Conservation (phyloP, 495 filamentous ascomycete genomes). For the Friedmanniomyces endolithicus region DNA sequence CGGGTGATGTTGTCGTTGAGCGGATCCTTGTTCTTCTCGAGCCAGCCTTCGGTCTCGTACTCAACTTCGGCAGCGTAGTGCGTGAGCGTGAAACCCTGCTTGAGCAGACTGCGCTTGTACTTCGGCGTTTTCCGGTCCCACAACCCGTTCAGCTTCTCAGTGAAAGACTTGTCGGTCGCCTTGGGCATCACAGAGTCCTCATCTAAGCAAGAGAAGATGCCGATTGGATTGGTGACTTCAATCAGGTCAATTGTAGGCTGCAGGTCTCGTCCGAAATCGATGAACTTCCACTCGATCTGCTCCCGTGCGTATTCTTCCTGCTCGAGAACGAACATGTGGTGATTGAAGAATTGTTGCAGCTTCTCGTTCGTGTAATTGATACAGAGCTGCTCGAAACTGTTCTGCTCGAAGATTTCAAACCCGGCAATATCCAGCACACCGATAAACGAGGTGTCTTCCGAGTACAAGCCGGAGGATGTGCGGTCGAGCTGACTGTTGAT, state of each 20-base stretch:
- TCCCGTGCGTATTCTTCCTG: conserved; percentile 97
- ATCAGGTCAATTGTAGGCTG: conserved; percentile 98
- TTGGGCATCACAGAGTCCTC: conserved; percentile 99
- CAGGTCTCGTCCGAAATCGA: conserved; percentile 94
- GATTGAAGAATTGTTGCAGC: conserved; percentile 98
- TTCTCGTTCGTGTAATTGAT: conserved; percentile 99
- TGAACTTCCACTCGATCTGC: conserved; percentile 99
- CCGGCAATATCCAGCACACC: conserved; percentile 98
- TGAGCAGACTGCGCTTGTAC: conserved; percentile 76
- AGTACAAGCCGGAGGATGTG: conserved; percentile 45
- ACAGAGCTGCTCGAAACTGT: conserved; percentile 97
- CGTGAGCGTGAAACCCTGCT: conserved; percentile 91
- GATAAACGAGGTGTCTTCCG: conserved; percentile 88
- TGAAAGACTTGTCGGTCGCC: conserved; percentile 91
- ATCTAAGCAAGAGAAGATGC: conserved; percentile 96
- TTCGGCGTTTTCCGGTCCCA: conserved; percentile 96
- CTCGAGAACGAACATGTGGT: conserved; percentile 99
- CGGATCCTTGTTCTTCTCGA: conserved; percentile 99
- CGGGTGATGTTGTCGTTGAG: conserved; percentile 92
- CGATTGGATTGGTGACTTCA: conserved; percentile 89
- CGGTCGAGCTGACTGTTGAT: conserved; percentile 88
- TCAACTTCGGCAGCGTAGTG: conserved; percentile 98
- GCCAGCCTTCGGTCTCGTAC: conserved; percentile 88
- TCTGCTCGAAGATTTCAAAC: conserved; percentile 97
- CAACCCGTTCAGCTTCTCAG: conserved; percentile 88